Conservation (phyloP, 2,329 filamentous ascomycete species). For the Clonostachys byssicola region DNA sequence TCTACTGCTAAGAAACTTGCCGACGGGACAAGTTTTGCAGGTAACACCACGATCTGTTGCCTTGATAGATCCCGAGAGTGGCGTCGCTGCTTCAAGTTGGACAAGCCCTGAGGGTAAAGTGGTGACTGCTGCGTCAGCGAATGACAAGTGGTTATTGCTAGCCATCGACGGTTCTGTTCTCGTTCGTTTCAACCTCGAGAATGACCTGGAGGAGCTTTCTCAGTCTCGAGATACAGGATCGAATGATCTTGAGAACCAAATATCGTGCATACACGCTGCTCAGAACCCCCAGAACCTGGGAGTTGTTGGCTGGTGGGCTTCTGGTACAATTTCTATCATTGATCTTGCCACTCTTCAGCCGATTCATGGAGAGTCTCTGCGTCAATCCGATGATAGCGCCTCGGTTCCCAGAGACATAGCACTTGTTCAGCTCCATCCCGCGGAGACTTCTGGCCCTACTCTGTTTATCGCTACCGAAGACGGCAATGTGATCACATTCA, state of each 20-base stretch:
- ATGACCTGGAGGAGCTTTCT: conserved; percentile 44
- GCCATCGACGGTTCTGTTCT: conserved; percentile 73
- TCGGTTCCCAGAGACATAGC: conserved; percentile 81
- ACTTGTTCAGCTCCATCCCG: conserved; percentile 72
- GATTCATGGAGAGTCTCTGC: conserved; percentile 60
- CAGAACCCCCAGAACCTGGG: conserved; percentile 59
- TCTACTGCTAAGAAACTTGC: conserved; percentile 63
- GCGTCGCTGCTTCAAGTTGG: conserved; percentile 57
- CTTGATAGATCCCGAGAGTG: conserved; percentile 57
- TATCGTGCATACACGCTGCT: conserved; percentile 80
- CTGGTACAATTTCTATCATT: conserved; percentile 74
- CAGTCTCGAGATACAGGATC: conserved; percentile 51
- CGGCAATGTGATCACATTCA: conserved; percentile 83
- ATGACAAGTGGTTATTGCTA: conserved; percentile 64
- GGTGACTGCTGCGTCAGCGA: conserved; percentile 78
- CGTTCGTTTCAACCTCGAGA: conserved; percentile 60
- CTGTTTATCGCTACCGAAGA: conserved; percentile 90
- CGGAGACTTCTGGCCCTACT: conserved; percentile 55
- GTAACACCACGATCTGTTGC: conserved; percentile 63
- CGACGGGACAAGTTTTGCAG: conserved; percentile 64
- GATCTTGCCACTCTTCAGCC: conserved; percentile 62
- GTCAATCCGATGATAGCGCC: conserved; percentile 57
- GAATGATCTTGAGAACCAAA: conserved; percentile 53
- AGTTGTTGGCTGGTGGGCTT: conserved; percentile 83
- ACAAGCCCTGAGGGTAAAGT: conserved; percentile 36